These are phyloP conservation scores for Trichosanthes truncata DNA, from an alignment of 306 rosid species.

Conservation along the genomic window DNA sequence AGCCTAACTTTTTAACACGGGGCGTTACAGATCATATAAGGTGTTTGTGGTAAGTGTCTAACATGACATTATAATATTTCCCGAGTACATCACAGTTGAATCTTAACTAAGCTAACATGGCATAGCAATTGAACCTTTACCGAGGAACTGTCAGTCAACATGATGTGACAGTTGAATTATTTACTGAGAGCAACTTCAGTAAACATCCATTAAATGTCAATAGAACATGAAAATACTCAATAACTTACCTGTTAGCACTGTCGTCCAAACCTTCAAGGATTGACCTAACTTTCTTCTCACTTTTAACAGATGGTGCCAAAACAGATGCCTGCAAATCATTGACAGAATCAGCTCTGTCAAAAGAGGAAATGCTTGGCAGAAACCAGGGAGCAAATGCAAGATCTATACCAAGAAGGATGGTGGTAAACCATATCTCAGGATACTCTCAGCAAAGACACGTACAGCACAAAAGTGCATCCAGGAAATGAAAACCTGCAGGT, in stretches of 20 bases:
- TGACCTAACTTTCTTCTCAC: slow-evolving; percentile 82
- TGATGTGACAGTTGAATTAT: not conserved
- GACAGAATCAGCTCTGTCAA: slow-evolving; percentile 13
- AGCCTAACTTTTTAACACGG: not conserved
- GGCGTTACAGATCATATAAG: not conserved
- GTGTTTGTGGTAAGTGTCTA: not conserved
- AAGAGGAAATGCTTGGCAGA: slow-evolving; percentile 8
- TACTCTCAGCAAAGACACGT: slow-evolving; percentile 76
- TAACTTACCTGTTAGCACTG: slow-evolving; percentile 67
- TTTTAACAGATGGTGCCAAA: slow-evolving; percentile 58
- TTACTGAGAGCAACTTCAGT: not conserved
- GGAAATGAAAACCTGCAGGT: slow-evolving; percentile 73
- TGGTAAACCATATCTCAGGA: slow-evolving; percentile 90
- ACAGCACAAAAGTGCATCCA: slow-evolving; percentile 97
- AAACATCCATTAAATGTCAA: not conserved
- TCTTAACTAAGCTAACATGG: not conserved
- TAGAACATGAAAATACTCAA: slow-evolving; percentile 2
- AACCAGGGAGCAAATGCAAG: slow-evolving; percentile 14
- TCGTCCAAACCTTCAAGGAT: slow-evolving; percentile 73
- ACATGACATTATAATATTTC: not conserved
- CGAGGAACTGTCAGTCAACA: not conserved
- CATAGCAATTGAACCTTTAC: not conserved
- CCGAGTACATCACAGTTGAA: not conserved
- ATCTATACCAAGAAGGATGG: slow-evolving; percentile 73
- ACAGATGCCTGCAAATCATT: slow-evolving; percentile 64